phyloP scores from a whole-genome alignment of 1,139 yeast species.

The Zygoascus hellenicus region DNA sequence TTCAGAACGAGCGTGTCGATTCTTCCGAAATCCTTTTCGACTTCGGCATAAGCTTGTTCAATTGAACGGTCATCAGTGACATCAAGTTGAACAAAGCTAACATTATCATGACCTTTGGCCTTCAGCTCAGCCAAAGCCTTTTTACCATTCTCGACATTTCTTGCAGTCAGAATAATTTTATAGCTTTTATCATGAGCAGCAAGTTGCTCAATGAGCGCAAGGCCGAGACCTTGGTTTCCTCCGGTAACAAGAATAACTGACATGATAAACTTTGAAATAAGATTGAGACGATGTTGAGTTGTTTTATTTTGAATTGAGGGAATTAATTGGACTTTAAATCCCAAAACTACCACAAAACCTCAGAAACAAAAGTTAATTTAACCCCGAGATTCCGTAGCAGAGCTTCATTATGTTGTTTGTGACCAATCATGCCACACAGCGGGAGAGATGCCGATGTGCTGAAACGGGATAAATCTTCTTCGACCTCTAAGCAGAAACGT shows the following conservation, averaged over 20 bases:
- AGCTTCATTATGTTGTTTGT: too few relatives aligned
- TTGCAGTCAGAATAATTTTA: constrained; percentile 4
- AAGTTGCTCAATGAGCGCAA: not conserved
- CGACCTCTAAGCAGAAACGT: too few relatives aligned
- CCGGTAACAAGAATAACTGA: constrained; percentile 10
- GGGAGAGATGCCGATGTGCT: too few relatives aligned
- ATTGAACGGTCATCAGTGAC: constrained; percentile 6
- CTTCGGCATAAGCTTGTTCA: constrained; percentile 11
- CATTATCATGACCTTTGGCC: not conserved
- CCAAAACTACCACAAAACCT: too few relatives aligned
- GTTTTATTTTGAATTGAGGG: too few relatives aligned
- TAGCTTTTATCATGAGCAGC: not conserved
- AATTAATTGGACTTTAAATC: too few relatives aligned
- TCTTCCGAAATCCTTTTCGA: constrained; percentile 14
- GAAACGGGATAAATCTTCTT: too few relatives aligned
- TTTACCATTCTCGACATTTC: constrained; percentile 1
- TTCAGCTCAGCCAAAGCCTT: constrained; percentile 1
- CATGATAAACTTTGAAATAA: not conserved
- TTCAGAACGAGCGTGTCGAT: constrained; percentile 22
- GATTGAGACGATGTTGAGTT: too few relatives aligned
- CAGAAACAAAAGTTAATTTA: too few relatives aligned
- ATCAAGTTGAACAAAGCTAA: constrained; percentile 3
- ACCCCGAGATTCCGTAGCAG: too few relatives aligned
- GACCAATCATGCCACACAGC: too few relatives aligned
- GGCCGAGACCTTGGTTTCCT: constrained; percentile 10